Percentiles rank a stretch among this genome's conserved stretches.
These are phyloP conservation scores for Pulicaria dysenterica DNA, from an alignment of 129 eudicot species.

Conservation along the genomic window DNA sequence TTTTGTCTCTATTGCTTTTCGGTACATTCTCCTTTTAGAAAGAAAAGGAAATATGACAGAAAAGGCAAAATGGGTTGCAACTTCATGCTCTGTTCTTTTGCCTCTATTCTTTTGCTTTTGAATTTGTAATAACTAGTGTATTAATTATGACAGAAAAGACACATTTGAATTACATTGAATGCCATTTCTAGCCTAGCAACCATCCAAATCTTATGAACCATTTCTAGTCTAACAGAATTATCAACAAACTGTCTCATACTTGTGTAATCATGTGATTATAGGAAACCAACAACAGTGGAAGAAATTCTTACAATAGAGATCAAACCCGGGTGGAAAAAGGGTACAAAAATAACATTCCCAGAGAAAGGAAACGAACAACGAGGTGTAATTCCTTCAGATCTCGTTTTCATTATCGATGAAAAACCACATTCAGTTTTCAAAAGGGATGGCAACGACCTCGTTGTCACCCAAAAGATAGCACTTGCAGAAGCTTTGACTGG, in stretches of 20 bases:
- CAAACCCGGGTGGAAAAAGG: slow-evolving; percentile 83
- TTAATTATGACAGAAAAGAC: too few relatives aligned
- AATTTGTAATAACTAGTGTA: too few relatives aligned
- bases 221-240: not conserved
- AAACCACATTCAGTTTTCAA: slow-evolving; percentile 65
- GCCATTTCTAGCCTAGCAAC: too few relatives aligned
- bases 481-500: slow-evolving; percentile 74
- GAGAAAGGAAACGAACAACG: slow-evolving; percentile 74
- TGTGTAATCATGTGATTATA: slow-evolving; percentile 26
- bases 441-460: slow-evolving; percentile 69
- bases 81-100: too few relatives aligned
- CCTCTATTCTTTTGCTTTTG: too few relatives aligned
- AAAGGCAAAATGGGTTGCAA: too few relatives aligned
- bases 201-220: too few relatives aligned
- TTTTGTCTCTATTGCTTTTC: too few relatives aligned
- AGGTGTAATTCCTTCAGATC: slow-evolving; percentile 62
- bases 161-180: too few relatives aligned
- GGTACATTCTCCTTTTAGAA: too few relatives aligned
- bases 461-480: slow-evolving; percentile 54
- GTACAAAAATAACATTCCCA: slow-evolving; percentile 72
- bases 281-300: slow-evolving; percentile 68
- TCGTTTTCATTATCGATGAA: slow-evolving; percentile 66
- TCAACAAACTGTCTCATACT: too few relatives aligned
- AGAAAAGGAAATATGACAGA: too few relatives aligned
- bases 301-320: slow-evolving; percentile 68